Evolutionary conservation across 768 basidiomycete species (phyloP).

Genomic region (Lactarius sp.): DNA sequence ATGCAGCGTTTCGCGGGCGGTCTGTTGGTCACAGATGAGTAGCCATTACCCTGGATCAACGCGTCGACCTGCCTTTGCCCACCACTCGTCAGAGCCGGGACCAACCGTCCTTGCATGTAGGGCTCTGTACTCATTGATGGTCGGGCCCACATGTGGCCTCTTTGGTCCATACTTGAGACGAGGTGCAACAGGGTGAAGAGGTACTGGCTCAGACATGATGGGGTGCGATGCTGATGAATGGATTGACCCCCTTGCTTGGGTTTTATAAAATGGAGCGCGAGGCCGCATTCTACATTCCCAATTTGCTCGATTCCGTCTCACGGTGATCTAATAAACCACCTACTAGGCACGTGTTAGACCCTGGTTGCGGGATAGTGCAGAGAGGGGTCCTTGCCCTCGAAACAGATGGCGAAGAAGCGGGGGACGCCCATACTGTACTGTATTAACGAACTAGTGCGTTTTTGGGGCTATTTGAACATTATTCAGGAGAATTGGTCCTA

Average conservation of each 20-base stretch:
- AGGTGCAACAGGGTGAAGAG: conserved; percentile 69
- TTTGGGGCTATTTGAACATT: not conserved
- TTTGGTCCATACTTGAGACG: conserved; percentile 61
- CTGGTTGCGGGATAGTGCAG: conserved; percentile 4
- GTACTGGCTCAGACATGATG: conserved; percentile 30
- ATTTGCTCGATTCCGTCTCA: not conserved
- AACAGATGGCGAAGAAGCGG: not conserved
- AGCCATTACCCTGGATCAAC: not conserved
- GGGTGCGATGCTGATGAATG: not conserved
- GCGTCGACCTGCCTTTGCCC: conserved; percentile 57
- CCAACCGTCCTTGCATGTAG: conserved; percentile 72
- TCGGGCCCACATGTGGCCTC: conserved; percentile 74
- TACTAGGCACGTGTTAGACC: not conserved
- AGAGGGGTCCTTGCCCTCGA: not conserved
- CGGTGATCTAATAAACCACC: not conserved
- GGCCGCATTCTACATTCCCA: conserved; percentile 7
- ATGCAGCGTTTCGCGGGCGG: conserved; percentile 69
- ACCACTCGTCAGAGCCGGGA: conserved; percentile 77
- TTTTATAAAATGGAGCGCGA: conserved; percentile 11
- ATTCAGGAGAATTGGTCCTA: not conserved
- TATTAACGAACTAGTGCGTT: not conserved
- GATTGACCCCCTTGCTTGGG: too few relatives aligned
- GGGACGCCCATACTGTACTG: not conserved
- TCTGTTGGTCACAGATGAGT: conserved; percentile 34
- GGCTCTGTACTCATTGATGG: conserved; percentile 65